Evolutionary conservation across 73 alveolate species (phyloP).

Genomic region (Urostyla sp.): DNA sequence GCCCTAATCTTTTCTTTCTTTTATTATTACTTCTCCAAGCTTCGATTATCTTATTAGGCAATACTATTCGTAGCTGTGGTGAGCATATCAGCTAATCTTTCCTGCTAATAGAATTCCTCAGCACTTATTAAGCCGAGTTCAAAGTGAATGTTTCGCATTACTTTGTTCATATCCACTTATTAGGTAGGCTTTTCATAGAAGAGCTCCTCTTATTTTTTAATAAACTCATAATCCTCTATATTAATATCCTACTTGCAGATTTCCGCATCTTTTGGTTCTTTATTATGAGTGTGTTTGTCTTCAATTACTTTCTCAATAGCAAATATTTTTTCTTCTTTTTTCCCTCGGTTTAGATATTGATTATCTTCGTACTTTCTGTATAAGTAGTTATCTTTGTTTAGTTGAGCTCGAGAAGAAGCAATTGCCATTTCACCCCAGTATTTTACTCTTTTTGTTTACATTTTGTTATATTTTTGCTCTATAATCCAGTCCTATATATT

Average conservation of each 20-base stretch:
- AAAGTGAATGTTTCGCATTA: neutral
- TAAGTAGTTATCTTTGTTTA: conserved; percentile 22
- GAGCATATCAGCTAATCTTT: conserved; percentile 5
- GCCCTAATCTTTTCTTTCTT: conserved; percentile 6
- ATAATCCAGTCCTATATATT: conserved; percentile 28
- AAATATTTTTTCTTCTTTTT: conserved; percentile 17
- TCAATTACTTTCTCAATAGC: neutral
- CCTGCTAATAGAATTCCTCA: conserved; percentile 14
- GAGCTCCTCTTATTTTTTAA: conserved; percentile 3
- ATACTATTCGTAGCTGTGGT: neutral
- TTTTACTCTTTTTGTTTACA: neutral
- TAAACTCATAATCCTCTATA: conserved; percentile 45
- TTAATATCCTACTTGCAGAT: neutral
- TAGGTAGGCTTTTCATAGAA: conserved; percentile 12
- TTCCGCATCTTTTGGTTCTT: neutral
- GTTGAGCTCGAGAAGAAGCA: conserved; percentile 9
- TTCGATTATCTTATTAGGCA: neutral
- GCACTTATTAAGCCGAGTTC: conserved; percentile 24
- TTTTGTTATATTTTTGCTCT: conserved; percentile 17
- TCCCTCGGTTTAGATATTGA: neutral
- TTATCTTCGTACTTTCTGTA: neutral
- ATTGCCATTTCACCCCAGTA: conserved; percentile 58
- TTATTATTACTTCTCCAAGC: neutral
- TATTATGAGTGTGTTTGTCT: neutral
- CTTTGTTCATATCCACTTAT: neutral